Conservation (phyloP, 1,284 basidiomycete genomes). For the Pascua guehoae region DNA sequence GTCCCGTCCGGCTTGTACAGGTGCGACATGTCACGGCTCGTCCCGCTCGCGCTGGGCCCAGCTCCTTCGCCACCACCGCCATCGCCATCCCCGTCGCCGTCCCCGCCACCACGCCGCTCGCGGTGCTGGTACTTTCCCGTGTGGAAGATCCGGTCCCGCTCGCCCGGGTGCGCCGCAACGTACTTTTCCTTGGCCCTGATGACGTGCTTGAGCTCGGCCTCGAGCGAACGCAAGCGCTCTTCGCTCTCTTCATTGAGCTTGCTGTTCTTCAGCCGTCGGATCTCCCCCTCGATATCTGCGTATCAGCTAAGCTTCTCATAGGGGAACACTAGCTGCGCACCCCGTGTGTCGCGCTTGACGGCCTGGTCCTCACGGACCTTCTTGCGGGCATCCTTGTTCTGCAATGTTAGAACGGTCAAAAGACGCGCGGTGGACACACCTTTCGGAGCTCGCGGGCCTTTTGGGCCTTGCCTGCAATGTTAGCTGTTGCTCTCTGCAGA, state of each 20-base stretch:
- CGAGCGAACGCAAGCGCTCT: slow-evolving; percentile 55
- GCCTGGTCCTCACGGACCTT: slow-evolving; percentile 75
- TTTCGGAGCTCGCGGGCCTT: slow-evolving; percentile 87
- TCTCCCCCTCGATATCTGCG: slow-evolving; percentile 47
- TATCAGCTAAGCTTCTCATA: neutral
- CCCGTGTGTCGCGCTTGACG: slow-evolving; percentile 81
- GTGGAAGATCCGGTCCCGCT: slow-evolving; percentile 65
- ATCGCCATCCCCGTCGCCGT: slow-evolving; percentile 28
- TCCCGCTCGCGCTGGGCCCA: slow-evolving; percentile 8
- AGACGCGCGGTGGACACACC: slow-evolving; percentile 52
- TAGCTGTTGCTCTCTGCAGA: neutral
- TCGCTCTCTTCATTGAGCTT: slow-evolving; percentile 35
- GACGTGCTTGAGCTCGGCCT: slow-evolving; percentile 72
- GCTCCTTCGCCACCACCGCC: slow-evolving; percentile 43
- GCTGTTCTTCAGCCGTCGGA: slow-evolving; percentile 31
- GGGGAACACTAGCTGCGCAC: slow-evolving; percentile 46
- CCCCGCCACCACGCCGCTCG: slow-evolving; percentile 39
- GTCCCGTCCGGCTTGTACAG: slow-evolving; percentile 76
- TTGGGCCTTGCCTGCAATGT: slow-evolving; percentile 69
- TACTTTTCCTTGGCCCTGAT: slow-evolving; percentile 83
- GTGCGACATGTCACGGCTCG: slow-evolving; percentile 15
- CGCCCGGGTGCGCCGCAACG: slow-evolving; percentile 84
- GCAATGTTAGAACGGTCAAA: neutral
- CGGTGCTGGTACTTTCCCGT: slow-evolving; percentile 50
- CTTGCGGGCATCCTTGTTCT: slow-evolving; percentile 78